Percentiles rank a stretch among this genome's conserved stretches.
Conservation (phyloP, 2,329 filamentous ascomycete genomes). For the Clonostachys solani region DNA sequence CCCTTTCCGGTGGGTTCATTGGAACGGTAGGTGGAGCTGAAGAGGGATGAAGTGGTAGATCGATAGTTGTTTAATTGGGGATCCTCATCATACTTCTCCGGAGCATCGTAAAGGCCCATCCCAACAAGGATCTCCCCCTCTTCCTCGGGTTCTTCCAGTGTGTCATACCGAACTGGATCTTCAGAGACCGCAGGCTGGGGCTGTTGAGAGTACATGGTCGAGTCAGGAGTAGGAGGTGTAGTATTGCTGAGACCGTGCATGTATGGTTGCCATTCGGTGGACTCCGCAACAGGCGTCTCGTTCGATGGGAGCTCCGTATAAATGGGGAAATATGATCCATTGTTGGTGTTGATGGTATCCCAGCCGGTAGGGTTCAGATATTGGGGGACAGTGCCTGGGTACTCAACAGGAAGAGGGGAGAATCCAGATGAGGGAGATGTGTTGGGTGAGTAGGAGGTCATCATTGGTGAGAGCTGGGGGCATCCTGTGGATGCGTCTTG, state of each 20-base stretch:
- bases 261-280: slow-evolving; percentile 40
- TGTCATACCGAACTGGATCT: slow-evolving; percentile 42
- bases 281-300: slow-evolving; percentile 5
- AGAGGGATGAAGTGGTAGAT: slow-evolving; percentile 48
- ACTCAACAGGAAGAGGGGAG: slow-evolving; percentile 47
- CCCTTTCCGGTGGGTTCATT: slow-evolving; percentile 61
- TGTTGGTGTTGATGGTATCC: slow-evolving; percentile 14
- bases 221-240: slow-evolving; percentile 56
- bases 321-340: slow-evolving; percentile 15
- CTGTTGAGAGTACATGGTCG: slow-evolving; percentile 48
- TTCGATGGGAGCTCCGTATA: neutral
- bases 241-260: slow-evolving; percentile 40
- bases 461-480: slow-evolving; percentile 45
- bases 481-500: slow-evolving; percentile 32
- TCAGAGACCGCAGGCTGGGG: slow-evolving; percentile 41
- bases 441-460: slow-evolving; percentile 51
- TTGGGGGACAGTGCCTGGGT: slow-evolving; percentile 18
- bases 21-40: slow-evolving; percentile 42
- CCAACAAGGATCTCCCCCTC: slow-evolving; percentile 74
- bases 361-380: slow-evolving; percentile 34
- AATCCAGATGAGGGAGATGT: slow-evolving; percentile 51
- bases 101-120: slow-evolving; percentile 76
- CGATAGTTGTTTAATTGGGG: slow-evolving; percentile 49
- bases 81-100: slow-evolving; percentile 50
- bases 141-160: slow-evolving; percentile 48